Evolutionary conservation across 106 monocot genomes (phyloP), one percentile per base, ranked within the genome.

Genomic region (Dioscorea zingiberensis): DNA sequence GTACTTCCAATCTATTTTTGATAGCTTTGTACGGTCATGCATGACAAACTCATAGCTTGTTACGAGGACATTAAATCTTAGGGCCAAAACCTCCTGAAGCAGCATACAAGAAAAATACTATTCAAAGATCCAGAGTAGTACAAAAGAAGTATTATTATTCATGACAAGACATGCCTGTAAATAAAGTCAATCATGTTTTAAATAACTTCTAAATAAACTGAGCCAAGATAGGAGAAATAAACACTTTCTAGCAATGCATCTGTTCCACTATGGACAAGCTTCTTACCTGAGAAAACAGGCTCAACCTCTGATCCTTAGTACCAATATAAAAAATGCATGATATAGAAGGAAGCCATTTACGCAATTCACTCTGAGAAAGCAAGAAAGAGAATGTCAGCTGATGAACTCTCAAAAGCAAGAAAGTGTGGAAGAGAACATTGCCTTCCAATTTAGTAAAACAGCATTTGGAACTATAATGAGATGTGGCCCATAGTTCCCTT

Each of bases 381-480:
- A 60, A 59, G 47, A 49, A 69, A n/a, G 12, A 51, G 51, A 71
- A 56, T 23, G 54, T 72, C 44, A 83, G 25, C 55, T n/a, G 11
- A 55, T 66, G 32, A 7, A 11, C 38, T 38, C 38, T 8, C 38
- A 38, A 38, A 38, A 38, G 10, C 38, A 38, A 19, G 44, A 13
- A 62, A 56, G 48, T 65, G 2, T 63, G 46, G 27, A 63, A 54
- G 29, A 24, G 28, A 24, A 59, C 38, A 1, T 63, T 60, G n/a
- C 97, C 97, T 97, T 97, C 97, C 97, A 97, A 67, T 92, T 97
- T 15, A 97, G 86, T 67, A 97, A 72, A 62, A 97, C 92, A 59
- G 97, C 97, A 85, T 97, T 97, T 59, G 97, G 97, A 61, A 92
- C 97, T 69, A 97, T 92, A 60, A 97, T 97, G n/a, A 97, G 88